phyloP scores from a whole-genome alignment of 2,329 filamentous ascomycete species.

The Lachnellula arida region DNA sequence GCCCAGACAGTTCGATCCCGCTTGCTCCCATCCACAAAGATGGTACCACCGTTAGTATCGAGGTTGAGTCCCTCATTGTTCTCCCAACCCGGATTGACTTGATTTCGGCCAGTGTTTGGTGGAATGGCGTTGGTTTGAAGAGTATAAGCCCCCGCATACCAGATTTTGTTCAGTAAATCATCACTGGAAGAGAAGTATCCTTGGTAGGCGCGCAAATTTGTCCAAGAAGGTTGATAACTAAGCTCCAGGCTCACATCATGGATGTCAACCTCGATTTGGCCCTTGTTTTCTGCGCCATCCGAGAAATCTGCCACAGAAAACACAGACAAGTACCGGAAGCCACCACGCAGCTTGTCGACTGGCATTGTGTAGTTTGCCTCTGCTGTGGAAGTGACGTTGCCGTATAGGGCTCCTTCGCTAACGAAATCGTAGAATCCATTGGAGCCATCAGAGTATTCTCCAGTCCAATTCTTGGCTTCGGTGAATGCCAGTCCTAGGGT shows the following conservation, averaged over 20 bases:
- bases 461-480: slow-evolving; percentile 42
- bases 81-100: slow-evolving; percentile 31
- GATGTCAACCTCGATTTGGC: slow-evolving; percentile 24
- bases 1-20: slow-evolving; percentile 57
- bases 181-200: slow-evolving; percentile 50
- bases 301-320: slow-evolving; percentile 33
- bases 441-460: slow-evolving; percentile 43
- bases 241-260: slow-evolving; percentile 34
- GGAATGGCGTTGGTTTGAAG: slow-evolving; percentile 31
- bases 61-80: slow-evolving; percentile 40
- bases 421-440: slow-evolving; percentile 37
- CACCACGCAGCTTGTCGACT: slow-evolving; percentile 42
- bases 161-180: slow-evolving; percentile 48
- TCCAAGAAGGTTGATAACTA: slow-evolving; percentile 39
- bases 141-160: slow-evolving; percentile 47
- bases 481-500: slow-evolving; percentile 43
- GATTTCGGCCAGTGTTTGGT: slow-evolving; percentile 28
- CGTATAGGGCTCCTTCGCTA: slow-evolving; percentile 44
- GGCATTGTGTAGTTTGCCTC: slow-evolving; percentile 40
- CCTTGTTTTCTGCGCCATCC: slow-evolving; percentile 25
- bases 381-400: slow-evolving; percentile 33
- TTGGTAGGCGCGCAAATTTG: slow-evolving; percentile 42
- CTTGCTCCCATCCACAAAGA: slow-evolving; percentile 50
- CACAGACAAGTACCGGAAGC: slow-evolving; percentile 48
- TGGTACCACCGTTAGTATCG: slow-evolving; percentile 25